Evolutionary conservation across 129 eudicot species (phyloP).

Genomic region (Dittrichia graveolens): DNA sequence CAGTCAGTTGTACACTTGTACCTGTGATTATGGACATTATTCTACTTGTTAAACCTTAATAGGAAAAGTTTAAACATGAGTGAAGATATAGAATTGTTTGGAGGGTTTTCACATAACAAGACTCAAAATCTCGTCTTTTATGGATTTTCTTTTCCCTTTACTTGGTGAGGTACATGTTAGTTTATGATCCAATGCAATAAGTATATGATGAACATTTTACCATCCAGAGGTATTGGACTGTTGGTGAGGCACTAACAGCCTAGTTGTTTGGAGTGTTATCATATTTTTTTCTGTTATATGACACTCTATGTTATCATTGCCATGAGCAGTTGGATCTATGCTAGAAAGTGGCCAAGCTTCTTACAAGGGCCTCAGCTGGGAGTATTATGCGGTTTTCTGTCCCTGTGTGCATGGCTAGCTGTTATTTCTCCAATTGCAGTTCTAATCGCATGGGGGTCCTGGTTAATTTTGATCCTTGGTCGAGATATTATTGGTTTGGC

Average conservation of each 20-base stretch:
- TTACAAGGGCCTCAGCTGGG: constrained; percentile 87
- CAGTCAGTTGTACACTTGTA: background rate
- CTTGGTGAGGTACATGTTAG: background rate
- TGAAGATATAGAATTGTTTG: background rate
- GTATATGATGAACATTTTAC: constrained; percentile 6
- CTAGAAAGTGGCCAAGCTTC: constrained; percentile 91
- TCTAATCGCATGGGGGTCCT: constrained; percentile 86
- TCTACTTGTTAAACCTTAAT: background rate
- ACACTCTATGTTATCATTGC: constrained; percentile 1
- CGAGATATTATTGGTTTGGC: constrained; percentile 94
- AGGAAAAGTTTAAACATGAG: background rate
- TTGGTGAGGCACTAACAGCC: no score
- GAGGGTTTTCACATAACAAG: background rate
- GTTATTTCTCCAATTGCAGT: constrained; percentile 85
- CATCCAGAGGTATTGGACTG: no score
- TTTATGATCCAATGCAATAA: background rate
- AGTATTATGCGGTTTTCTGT: constrained; percentile 65
- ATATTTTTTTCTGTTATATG: background rate
- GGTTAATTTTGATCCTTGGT: constrained; percentile 81
- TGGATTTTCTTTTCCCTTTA: background rate
- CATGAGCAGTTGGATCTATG: constrained; percentile 90
- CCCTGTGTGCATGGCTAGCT: constrained; percentile 70
- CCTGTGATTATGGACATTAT: background rate
- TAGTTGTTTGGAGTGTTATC: no score
- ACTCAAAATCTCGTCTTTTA: background rate